Base-by-base conservation (phyloP, 2,329 filamentous ascomycete genomes). In the Nothophoma quercina region DNA sequence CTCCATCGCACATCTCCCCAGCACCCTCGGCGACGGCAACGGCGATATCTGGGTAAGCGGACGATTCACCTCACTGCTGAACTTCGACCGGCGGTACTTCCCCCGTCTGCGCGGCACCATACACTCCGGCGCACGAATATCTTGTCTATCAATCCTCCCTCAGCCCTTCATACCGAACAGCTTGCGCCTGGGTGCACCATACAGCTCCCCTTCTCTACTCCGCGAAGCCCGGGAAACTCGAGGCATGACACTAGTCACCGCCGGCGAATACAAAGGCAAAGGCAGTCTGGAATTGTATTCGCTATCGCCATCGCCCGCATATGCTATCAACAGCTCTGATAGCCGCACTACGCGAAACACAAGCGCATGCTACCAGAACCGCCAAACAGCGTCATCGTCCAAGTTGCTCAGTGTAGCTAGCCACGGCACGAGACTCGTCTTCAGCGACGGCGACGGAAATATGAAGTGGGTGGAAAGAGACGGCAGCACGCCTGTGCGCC, bases 391-490 rank as follows among this genome's bases (percentile, higher is more conserved):
- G 0, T 89, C 90, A 1, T 82, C 84, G 33, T 90, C 91, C 7
- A 95, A 95, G 67, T 79, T 98, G 1, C 80, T 98, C 10, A 91
- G 89, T 0, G 89, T 95, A 0, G 85, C 87, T 4, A 86, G 87
- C 13, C 93, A 98, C 60, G 93, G 93, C 4, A 89, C 88, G 7
- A 83, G 89, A 4, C 83, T 97, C 25, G 91, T 91, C 15, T 90
- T 90, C 60, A 90, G 90, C 2, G 93, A 98, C 66, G 89, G 89
- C 1, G 86, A 91, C 19, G 93, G 93, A 0, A 86, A 88, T 42
- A 74, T 98, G 58, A 93, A 91, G 71, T 98, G 93, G 93, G 85
- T 96, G 35, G 93, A 98, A 74, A 82, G 93, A 28, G 91, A 97
- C 67, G 92, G 90, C 0, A 77, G 75, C 29, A 78, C 79, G 7